phyloP scores from a whole-genome alignment of 139 green algal genomes.

The Asterochloris erici region DNA sequence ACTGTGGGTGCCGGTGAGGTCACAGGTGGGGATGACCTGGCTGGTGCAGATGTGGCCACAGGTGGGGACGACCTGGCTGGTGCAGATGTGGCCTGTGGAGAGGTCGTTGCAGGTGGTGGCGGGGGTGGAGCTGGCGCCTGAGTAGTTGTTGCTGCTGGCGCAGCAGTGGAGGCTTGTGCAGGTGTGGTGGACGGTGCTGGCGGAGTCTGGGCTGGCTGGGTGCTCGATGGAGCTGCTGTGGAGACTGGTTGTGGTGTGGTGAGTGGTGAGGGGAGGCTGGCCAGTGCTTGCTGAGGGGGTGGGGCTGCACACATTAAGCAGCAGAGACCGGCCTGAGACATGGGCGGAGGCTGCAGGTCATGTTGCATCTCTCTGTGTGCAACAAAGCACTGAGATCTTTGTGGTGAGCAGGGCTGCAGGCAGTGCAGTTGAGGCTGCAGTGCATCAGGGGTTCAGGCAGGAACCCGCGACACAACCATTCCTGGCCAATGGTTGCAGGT shows the following conservation, averaged over 20 bases:
- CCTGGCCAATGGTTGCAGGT: no score
- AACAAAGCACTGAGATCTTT: no score
- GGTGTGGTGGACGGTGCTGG: conserved; percentile 1
- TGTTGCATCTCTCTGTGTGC: no score
- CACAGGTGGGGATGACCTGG: background rate
- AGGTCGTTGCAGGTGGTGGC: background rate
- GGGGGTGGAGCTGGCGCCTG: background rate
- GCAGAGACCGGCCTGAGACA: no score
- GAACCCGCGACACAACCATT: no score
- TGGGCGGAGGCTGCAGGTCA: no score
- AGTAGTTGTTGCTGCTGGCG: background rate
- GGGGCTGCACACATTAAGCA: no score
- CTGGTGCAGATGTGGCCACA: background rate
- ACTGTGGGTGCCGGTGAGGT: background rate
- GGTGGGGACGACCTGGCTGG: background rate
- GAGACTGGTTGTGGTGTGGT: background rate
- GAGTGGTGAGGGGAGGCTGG: background rate
- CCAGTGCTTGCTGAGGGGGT: no score
- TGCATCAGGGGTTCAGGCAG: no score
- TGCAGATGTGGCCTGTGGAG: background rate
- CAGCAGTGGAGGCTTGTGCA: background rate
- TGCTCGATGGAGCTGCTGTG: background rate
- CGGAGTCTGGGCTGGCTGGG: background rate
- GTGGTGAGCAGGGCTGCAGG: no score
- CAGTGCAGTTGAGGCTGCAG: no score